Evolutionary conservation across 2,329 filamentous ascomycete species (phyloP), one percentile per base, ranked within the genome.

Genomic region (Fusarium foetens): DNA sequence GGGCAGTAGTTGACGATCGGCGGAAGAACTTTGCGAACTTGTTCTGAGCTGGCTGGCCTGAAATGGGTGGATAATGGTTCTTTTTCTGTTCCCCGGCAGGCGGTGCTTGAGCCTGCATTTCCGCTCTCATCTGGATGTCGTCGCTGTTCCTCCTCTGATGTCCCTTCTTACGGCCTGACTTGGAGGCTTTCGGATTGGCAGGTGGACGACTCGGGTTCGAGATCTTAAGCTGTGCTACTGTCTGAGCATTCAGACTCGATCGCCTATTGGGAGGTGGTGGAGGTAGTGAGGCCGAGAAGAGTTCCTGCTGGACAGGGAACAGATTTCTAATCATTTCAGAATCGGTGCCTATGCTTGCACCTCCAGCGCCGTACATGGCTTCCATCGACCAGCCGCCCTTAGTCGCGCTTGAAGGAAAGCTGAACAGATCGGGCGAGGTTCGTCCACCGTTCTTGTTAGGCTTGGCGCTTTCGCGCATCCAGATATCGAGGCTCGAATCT

Each of bases 381-480:
- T 85, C 81, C 14, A 83, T 81, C 23, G 84, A 82, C 88, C 88
- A 89, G 14, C 82, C 81, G 21, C 77, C 77, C 38, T 73, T 78
- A n/a, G 72, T 63, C 1, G 81, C 76, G 11, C 76, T 79, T 1
- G 78, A 79, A 0, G 87, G 87, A 63, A 90, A 88, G 23, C 84
- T 81, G 65, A 89, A 89, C 4, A 89, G 80, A 63, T 89, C 88
- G 0, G 87, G 87, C 8, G 87, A 88, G 1, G 72, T 71, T 31
- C 79, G 77, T 12, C 76, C 75, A 2, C 73, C 76, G 1, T 78
- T 77, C 3, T 59, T 63, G 8, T 68, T 67, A 1, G 85, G 83
- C 51, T 86, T 86, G 36, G 83, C 78, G 58, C 86, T 87, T 76
- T 88, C 87, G 11, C 84, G 84, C 79, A 90, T 84, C 88, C 88